Conservation (phyloP, 441 rosid genomes). For the Syzygium syzygioides region DNA sequence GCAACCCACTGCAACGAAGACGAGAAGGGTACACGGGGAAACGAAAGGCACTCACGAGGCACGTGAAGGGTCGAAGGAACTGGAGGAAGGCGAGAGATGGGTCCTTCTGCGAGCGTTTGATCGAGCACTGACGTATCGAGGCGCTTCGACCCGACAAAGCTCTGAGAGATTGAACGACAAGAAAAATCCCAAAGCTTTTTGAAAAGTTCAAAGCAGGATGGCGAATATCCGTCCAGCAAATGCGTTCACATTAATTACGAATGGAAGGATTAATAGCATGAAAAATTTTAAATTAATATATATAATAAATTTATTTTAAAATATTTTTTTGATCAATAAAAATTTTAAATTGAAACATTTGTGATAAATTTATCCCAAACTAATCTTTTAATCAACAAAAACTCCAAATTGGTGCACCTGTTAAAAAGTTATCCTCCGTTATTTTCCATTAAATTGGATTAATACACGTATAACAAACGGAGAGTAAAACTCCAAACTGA, state of each 20-base stretch:
- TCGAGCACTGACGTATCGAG: neutral
- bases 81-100: neutral
- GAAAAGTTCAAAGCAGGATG: accelerated
- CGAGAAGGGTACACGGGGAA: neutral
- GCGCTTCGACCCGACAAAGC: neutral
- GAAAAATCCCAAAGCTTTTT: neutral
- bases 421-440: no score
- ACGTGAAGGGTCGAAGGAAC: neutral
- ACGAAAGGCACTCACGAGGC: neutral
- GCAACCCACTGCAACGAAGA: neutral
- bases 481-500: no score
- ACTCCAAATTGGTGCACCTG: no score
- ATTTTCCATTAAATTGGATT: no score
- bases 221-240: neutral
- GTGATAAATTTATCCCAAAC: no score
- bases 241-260: neutral
- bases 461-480: no score
- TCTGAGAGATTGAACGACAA: neutral
- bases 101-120: neutral
- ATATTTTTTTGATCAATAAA: no score
- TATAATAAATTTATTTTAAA: no score
- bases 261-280: no score
- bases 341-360: no score
- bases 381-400: no score
- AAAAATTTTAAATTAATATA: no score